Evolutionary conservation across 176 grass and related monocot species (phyloP).

Genomic region (Musa beccarii): DNA sequence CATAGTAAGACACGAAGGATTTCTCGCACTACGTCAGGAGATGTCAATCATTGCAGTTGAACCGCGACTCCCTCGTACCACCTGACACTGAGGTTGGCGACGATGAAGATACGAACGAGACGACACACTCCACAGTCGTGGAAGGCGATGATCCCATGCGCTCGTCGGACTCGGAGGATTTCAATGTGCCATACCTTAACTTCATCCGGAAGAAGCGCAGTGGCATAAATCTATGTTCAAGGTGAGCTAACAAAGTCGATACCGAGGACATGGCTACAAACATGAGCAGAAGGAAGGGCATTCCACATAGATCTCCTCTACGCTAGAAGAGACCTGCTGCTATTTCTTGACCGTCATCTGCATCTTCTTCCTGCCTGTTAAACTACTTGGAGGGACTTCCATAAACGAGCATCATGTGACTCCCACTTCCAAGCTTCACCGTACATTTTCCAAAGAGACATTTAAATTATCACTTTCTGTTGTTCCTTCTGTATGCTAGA

Average conservation of each 20-base stretch:
- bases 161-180: conserved; percentile 21
- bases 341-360: conserved; percentile 2
- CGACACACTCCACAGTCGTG: not conserved
- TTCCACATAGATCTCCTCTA: conserved; percentile 27
- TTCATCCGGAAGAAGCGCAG: conserved; percentile 13
- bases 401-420: conserved; percentile 7
- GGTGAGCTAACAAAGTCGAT: not conserved
- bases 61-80: not conserved
- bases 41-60: not conserved
- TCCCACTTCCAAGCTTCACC: conserved; percentile 8
- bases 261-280: conserved; percentile 10
- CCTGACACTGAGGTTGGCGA: not conserved
- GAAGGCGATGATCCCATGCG: conserved; percentile 1
- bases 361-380: not conserved
- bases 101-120: not conserved
- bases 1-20: conserved; percentile 8
- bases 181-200: not conserved
- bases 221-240: conserved; percentile 1
- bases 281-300: conserved; percentile 24
- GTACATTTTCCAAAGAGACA: conserved; percentile 13
- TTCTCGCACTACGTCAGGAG: not conserved
- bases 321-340: not conserved
- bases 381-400: not conserved
- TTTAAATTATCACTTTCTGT: not conserved
- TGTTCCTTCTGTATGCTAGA: too few species aligned